A percentile compares a stretch with the other conserved stretches of the same genome.
Conservation (phyloP, 305 asterid species). For the Fraxinus platypoda region DNA sequence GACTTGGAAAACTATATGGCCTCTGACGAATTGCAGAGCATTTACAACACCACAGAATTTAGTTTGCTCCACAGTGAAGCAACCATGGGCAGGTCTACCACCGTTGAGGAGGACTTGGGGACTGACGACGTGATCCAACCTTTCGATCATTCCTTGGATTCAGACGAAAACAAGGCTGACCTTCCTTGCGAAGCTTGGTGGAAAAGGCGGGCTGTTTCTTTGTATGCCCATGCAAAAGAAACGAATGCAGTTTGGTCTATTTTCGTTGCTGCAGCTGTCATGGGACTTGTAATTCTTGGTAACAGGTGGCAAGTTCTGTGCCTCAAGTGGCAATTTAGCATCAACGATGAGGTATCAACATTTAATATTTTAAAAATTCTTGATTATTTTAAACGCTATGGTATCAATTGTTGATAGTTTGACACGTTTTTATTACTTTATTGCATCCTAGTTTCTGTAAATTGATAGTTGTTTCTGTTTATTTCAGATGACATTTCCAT, state of each 20-base stretch:
- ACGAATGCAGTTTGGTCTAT: constrained; percentile 55
- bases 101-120: constrained; percentile 25
- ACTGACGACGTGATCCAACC: constrained; percentile 33
- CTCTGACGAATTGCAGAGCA: constrained; percentile 36
- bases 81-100: constrained; percentile 22
- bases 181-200: constrained; percentile 61
- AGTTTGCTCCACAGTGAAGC: constrained; percentile 28
- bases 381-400: constrained; percentile 1
- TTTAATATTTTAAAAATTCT: background rate
- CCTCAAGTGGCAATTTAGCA: constrained; percentile 41
- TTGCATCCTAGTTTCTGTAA: background rate
- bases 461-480: background rate
- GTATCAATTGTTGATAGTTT: background rate
- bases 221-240: constrained; percentile 48
- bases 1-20: constrained; percentile 31
- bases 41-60: constrained; percentile 23
- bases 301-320: constrained; percentile 50
- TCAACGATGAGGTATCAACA: constrained; percentile 40
- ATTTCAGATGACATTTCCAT: background rate
- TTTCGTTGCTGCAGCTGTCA: constrained; percentile 58
- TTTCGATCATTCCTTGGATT: constrained; percentile 21
- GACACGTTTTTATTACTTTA: background rate
- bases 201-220: constrained; percentile 51
- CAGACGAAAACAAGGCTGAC: constrained; percentile 34
- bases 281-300: constrained; percentile 63